A percentile compares a stretch with the other conserved stretches of the same genome.
These are phyloP conservation scores for Volvox reticuliferus DNA, from an alignment of 139 green algal species.

Conservation along the genomic window DNA sequence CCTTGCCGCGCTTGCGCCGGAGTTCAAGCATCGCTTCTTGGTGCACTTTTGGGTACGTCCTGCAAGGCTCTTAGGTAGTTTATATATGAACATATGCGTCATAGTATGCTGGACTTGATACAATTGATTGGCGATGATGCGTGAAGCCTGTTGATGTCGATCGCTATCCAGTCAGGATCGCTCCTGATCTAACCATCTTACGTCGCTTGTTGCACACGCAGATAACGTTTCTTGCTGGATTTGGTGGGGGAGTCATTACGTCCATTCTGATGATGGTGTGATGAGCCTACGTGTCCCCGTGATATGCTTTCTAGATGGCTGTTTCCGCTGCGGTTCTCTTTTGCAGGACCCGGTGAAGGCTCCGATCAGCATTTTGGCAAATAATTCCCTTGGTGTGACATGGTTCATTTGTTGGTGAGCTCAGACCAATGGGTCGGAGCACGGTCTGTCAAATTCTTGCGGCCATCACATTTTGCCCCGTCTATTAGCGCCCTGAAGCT, in stretches of 20 bases:
- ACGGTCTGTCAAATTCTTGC: not conserved
- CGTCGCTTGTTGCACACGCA: not conserved
- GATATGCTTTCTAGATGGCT: not conserved
- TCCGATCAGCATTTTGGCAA: slow-evolving; percentile 54
- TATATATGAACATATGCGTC: too few species aligned
- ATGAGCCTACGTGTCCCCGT: not conserved
- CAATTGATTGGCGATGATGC: too few species aligned
- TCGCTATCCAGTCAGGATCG: not conserved
- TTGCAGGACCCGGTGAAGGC: slow-evolving; percentile 52
- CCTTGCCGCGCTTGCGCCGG: not conserved
- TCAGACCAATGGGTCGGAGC: not conserved
- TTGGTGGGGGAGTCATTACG: slow-evolving; percentile 62
- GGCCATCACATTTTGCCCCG: not conserved
- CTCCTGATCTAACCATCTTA: not conserved
- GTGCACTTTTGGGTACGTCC: slow-evolving; percentile 44
- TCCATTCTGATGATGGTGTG: slow-evolving; percentile 60
- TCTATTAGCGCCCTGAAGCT: not conserved
- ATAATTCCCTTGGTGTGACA: slow-evolving; percentile 53
- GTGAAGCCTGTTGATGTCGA: not conserved
- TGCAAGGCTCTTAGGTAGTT: not conserved
- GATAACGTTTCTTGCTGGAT: slow-evolving; percentile 57
- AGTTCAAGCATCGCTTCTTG: slow-evolving; percentile 35
- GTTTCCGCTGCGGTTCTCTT: not conserved
- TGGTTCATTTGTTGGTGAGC: slow-evolving; percentile 36
- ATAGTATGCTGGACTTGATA: too few species aligned